Evolutionary conservation across 768 basidiomycete genomes (phyloP).

Genomic region (Collybiopsis confluens): DNA sequence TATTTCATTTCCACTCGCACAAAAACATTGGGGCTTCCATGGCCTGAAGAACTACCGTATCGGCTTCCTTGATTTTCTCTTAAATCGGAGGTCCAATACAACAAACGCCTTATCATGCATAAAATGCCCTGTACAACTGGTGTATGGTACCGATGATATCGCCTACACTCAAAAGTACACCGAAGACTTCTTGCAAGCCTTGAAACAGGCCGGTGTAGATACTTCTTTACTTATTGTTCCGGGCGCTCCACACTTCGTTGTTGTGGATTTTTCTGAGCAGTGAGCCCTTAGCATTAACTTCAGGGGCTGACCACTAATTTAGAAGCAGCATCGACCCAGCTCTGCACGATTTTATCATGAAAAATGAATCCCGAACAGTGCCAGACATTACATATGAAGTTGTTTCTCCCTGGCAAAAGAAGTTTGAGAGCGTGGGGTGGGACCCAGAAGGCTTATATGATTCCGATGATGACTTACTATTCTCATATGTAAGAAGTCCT

Average conservation of each 20-base stretch:
- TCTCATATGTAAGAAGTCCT: slow-evolving; percentile 5
- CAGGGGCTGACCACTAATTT: too few relatives aligned
- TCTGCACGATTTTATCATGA: not conserved
- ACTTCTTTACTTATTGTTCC: slow-evolving; percentile 16
- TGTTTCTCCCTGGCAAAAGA: not conserved
- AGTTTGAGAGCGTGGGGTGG: not conserved
- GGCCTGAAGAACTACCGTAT: slow-evolving; percentile 4
- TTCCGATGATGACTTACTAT: not conserved
- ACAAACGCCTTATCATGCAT: slow-evolving; percentile 10
- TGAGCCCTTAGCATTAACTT: not conserved
- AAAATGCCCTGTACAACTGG: slow-evolving; percentile 17
- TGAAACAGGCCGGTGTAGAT: slow-evolving; percentile 19
- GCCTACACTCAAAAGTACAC: slow-evolving; percentile 16
- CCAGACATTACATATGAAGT: not conserved
- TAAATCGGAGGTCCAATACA: slow-evolving; percentile 4
- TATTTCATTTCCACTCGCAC: not conserved
- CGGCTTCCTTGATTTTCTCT: slow-evolving; percentile 8
- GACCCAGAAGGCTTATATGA: not conserved
- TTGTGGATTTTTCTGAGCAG: slow-evolving; percentile 6
- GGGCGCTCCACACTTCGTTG: slow-evolving; percentile 20
- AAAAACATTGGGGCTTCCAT: slow-evolving; percentile 1
- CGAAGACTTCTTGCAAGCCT: slow-evolving; percentile 14
- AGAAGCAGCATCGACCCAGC: not conserved
- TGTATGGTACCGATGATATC: slow-evolving; percentile 24
- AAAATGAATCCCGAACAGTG: not conserved